phyloP scores from a whole-genome alignment of 306 rosid genomes.

The Castanospermum australe region DNA sequence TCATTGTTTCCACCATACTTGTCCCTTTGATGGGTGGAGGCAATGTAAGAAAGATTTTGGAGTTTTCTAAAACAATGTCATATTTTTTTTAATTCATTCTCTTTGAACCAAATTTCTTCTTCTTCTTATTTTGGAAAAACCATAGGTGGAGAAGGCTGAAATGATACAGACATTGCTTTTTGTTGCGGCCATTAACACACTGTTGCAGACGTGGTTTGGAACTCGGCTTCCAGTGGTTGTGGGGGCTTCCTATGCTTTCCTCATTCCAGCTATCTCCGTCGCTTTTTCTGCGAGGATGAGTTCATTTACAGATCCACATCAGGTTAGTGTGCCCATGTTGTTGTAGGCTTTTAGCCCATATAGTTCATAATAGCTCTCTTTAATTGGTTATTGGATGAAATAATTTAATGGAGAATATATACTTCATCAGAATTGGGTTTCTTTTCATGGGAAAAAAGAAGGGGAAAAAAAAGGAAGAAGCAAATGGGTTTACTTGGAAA shows the following conservation, averaged over 20 bases:
- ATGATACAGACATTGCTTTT: slow-evolving; percentile 75
- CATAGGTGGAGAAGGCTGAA: slow-evolving; percentile 83
- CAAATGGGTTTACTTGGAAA: slow-evolving; percentile 9
- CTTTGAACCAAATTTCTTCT: neutral
- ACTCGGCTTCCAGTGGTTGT: slow-evolving; percentile 82
- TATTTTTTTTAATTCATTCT: neutral
- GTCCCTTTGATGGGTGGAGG: slow-evolving; percentile 93
- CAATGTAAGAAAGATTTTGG: slow-evolving; percentile 43
- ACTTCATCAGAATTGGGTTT: neutral
- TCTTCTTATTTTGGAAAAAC: neutral
- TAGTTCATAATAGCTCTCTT: neutral
- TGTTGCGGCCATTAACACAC: slow-evolving; percentile 76
- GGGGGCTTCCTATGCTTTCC: slow-evolving; percentile 71
- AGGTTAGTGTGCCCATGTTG: slow-evolving; percentile 42
- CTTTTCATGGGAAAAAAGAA: neutral
- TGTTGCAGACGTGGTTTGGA: slow-evolving; percentile 71
- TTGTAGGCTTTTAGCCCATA: neutral
- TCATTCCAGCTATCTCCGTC: slow-evolving; percentile 59
- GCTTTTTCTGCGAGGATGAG: slow-evolving; percentile 58
- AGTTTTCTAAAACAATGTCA: neutral
- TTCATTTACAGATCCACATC: slow-evolving; percentile 49
- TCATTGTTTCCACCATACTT: slow-evolving; percentile 57
- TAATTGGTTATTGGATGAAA: neutral
- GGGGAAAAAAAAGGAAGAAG: neutral
- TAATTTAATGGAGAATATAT: neutral